These are phyloP conservation scores for Chaetomium cochliodes DNA, from an alignment of 495 filamentous ascomycete species.

Conservation along the genomic window DNA sequence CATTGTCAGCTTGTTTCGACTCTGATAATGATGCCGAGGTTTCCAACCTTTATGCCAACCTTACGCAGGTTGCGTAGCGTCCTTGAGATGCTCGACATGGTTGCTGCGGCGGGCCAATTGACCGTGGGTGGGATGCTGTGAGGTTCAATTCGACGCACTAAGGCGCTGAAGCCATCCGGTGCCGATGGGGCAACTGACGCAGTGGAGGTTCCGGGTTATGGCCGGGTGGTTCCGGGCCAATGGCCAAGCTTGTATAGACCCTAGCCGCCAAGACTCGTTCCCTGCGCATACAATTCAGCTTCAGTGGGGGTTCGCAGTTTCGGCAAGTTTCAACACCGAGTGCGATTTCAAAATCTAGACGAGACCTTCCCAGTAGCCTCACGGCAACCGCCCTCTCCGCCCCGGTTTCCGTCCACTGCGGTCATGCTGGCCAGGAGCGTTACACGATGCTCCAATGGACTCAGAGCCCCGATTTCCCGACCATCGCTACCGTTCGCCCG, in stretches of 20 bases:
- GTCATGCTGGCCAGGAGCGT: slow-evolving; percentile 40
- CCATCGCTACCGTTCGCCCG: slow-evolving; percentile 32
- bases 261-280: slow-evolving; percentile 14
- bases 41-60: slow-evolving; percentile 76
- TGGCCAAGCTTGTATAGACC: slow-evolving; percentile 13
- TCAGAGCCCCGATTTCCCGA: slow-evolving; percentile 28
- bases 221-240: slow-evolving; percentile 29
- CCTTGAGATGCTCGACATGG: slow-evolving; percentile 88
- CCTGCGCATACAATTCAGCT: neutral
- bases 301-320: slow-evolving; percentile 15
- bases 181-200: slow-evolving; percentile 25
- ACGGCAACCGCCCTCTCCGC: slow-evolving; percentile 4
- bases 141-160: slow-evolving; percentile 21
- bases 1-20: slow-evolving; percentile 24
- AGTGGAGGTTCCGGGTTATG: slow-evolving; percentile 15
- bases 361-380: slow-evolving; percentile 15
- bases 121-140: slow-evolving; percentile 25
- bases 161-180: neutral
- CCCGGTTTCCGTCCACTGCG: slow-evolving; percentile 18
- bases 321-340: slow-evolving; percentile 19
- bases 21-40: neutral
- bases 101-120: slow-evolving; percentile 42
- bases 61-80: slow-evolving; percentile 82
- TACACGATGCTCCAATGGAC: slow-evolving; percentile 35
- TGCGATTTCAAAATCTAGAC: slow-evolving; percentile 8